Percentiles rank a stretch among this genome's conserved stretches.
Evolutionary conservation across 306 rosid genomes (phyloP).

Genomic region (Cicer yamashitae): DNA sequence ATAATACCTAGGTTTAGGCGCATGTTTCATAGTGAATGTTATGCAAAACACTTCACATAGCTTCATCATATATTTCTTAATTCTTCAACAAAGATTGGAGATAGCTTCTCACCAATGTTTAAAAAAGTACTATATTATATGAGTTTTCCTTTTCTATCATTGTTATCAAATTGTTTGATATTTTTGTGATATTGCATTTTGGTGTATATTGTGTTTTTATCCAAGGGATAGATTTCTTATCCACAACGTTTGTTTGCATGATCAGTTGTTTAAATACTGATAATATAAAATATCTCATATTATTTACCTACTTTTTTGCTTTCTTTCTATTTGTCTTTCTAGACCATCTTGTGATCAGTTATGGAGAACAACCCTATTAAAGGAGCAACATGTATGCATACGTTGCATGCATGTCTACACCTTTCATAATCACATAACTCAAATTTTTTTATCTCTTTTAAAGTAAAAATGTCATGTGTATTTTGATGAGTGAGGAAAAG

Average conservation of each 20-base stretch:
- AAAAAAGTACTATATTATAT: slow-evolving; percentile 19
- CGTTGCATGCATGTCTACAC: slow-evolving; percentile 58
- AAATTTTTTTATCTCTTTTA: slow-evolving; percentile 41
- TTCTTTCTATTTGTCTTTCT: slow-evolving; percentile 39
- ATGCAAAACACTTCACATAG: not conserved
- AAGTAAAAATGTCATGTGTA: slow-evolving; percentile 10
- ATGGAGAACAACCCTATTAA: slow-evolving; percentile 52
- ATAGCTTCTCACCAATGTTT: slow-evolving; percentile 41
- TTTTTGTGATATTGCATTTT: slow-evolving; percentile 48
- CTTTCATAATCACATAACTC: slow-evolving; percentile 44
- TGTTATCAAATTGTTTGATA: slow-evolving; percentile 42
- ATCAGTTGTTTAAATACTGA: not conserved
- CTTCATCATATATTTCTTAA: slow-evolving; percentile 52
- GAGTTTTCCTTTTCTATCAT: slow-evolving; percentile 40
- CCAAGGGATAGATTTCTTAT: not conserved
- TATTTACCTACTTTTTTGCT: not conserved
- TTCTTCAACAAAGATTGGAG: slow-evolving; percentile 38
- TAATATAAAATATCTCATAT: not conserved
- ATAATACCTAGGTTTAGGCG: too few relatives aligned
- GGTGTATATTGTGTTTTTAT: slow-evolving; percentile 38
- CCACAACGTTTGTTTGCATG: slow-evolving; percentile 30
- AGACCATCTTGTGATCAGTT: slow-evolving; percentile 47
- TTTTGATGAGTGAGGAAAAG: slow-evolving; percentile 29
- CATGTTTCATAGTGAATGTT: too few relatives aligned
- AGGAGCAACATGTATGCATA: slow-evolving; percentile 53